Evolutionary conservation across 441 rosid genomes (phyloP).

Genomic region (Jatropha multifida): DNA sequence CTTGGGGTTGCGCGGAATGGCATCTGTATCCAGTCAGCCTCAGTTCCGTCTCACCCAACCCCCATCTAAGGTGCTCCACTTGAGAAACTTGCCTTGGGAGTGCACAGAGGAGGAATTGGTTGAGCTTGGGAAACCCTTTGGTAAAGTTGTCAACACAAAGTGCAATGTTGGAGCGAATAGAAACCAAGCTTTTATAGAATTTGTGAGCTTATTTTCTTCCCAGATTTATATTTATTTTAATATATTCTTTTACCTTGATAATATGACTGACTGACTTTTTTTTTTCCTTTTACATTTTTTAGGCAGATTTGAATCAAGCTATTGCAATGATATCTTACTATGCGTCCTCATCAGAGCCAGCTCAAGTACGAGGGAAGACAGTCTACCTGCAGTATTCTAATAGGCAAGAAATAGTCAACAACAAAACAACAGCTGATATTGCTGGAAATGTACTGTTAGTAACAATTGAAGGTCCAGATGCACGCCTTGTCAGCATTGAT

Average conservation of each 20-base stretch:
- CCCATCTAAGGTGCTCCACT: conserved; percentile 96
- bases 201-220: conserved; percentile 51
- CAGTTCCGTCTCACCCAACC: conserved; percentile 99
- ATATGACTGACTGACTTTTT: not conserved
- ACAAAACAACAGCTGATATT: conserved; percentile 96
- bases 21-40: conserved; percentile 94
- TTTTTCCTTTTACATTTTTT: conserved; percentile 11
- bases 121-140: conserved; percentile 97
- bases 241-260: not conserved
- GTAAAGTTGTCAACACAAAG: conserved; percentile 93
- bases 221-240: not conserved
- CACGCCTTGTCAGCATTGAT: conserved; percentile 98
- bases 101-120: conserved; percentile 93
- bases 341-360: conserved; percentile 97
- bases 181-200: conserved; percentile 98
- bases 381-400: conserved; percentile 98
- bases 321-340: conserved; percentile 96
- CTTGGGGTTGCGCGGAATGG: conserved; percentile 46
- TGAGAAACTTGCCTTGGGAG: conserved; percentile 99
- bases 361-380: conserved; percentile 99
- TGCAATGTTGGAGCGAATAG: conserved; percentile 99
- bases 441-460: conserved; percentile 98
- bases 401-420: conserved; percentile 94
- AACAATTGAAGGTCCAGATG: conserved; percentile 92
- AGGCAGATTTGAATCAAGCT: conserved; percentile 96